Percentiles rank a stretch among this genome's conserved stretches.
These are phyloP conservation scores for Arctostaphylos glauca DNA, from an alignment of 148 eudicot genomes.

Conservation along the genomic window DNA sequence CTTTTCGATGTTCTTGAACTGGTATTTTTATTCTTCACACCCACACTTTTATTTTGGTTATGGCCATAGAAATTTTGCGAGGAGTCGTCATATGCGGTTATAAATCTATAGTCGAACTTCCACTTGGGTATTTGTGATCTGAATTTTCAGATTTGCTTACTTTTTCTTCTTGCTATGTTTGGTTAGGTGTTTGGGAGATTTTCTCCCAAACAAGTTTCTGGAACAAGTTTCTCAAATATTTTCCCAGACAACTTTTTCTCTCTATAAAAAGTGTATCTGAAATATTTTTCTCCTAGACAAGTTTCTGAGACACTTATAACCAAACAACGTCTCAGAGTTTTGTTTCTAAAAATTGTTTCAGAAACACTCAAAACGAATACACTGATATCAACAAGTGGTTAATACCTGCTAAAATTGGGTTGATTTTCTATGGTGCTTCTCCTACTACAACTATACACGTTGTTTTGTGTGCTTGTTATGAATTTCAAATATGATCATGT, in stretches of 20 bases:
- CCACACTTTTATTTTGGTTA: background rate
- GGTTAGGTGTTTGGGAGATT: no score
- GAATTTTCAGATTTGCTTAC: background rate
- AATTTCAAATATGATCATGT: background rate
- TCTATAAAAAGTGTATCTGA: no score
- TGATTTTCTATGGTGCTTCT: background rate
- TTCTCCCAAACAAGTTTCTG: no score
- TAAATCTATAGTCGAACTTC: background rate
- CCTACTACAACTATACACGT: background rate
- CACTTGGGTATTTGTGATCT: background rate
- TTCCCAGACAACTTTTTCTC: no score
- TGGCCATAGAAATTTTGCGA: background rate
- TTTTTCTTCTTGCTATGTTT: no score
- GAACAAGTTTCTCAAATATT: no score
- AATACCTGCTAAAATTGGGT: background rate
- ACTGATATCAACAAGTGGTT: background rate
- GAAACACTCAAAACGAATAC: no score
- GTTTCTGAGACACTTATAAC: no score
- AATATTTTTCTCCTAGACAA: no score
- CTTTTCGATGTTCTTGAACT: slow-evolving; percentile 84
- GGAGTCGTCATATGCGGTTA: background rate
- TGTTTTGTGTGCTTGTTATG: background rate
- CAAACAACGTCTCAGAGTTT: no score
- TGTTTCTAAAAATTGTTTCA: no score
- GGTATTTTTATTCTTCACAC: slow-evolving; percentile 38